A percentile compares a stretch with the other conserved stretches of the same genome.
Conservation (phyloP, 2,329 filamentous ascomycete species). For the Cordyceps fumosorosea region DNA sequence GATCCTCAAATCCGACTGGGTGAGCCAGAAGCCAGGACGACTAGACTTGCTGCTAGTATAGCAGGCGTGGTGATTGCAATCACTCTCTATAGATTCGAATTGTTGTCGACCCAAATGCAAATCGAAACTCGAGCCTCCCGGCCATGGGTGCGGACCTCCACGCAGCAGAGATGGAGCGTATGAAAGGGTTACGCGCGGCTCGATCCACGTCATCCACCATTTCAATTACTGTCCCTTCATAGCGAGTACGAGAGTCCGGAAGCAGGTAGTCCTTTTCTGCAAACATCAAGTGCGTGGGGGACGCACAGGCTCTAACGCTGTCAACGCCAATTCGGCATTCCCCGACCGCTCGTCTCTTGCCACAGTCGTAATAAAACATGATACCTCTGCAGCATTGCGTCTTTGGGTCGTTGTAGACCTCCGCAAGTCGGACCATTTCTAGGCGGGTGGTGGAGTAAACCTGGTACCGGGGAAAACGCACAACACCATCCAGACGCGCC, state of each 20-base stretch:
- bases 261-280: background rate
- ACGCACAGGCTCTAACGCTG: background rate
- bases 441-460: conserved; percentile 1
- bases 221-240: conserved; percentile 1
- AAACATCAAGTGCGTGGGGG: conserved; percentile 1
- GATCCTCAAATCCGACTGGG: conserved; percentile 9
- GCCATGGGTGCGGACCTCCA: background rate
- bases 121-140: conserved; percentile 3
- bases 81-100: conserved; percentile 1
- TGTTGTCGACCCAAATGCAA: conserved; percentile 1
- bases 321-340: conserved; percentile 7
- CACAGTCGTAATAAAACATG: conserved; percentile 3
- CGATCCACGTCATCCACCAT: background rate
- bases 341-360: background rate
- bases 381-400: background rate
- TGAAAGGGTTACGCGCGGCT: background rate
- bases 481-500: background rate
- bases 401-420: background rate
- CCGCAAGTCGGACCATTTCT: background rate
- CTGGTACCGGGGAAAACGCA: background rate
- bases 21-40: background rate
- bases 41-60: conserved; percentile 6
- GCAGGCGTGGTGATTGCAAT: background rate
- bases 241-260: background rate
- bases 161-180: background rate